Evolutionary conservation across 1,139 yeast species (phyloP), one percentile per base, ranked within the genome.

Genomic region (Saccharomycopsis hybrid): DNA sequence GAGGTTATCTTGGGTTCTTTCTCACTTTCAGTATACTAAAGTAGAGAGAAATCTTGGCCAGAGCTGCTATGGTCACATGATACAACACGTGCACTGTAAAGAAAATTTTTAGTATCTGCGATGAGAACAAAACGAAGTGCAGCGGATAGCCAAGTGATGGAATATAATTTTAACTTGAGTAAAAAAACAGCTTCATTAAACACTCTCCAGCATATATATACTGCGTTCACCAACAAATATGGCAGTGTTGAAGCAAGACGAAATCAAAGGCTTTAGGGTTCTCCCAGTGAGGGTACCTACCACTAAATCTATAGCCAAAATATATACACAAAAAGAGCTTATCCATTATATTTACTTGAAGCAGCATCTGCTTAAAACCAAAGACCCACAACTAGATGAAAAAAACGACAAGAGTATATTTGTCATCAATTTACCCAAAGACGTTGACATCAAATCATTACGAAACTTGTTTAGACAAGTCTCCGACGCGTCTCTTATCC

Each of bases 341-440:
- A 56, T 60, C 4, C 84, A 77, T 60, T 82, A 76, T 59, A 65
- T 82, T 57, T 83, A 72, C 60, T 69, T 76, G 59, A 83, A 82
- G 63, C 84, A 80, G 60, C 94, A 85, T 62, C 68, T 69, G 43
- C 62, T 74, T 5, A 63, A 60, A 45, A 57, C 64, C 28, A 58
- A 60, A 29, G 61, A 69, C n/a, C 72, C 67, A 47, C 62, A 63
- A 28, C 63, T 62, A 35, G 63, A 71, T 9, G 67, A 66, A 43
- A 63, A 62, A 31, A 63, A 71, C 11, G 67, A 66, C 41, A 62
- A 82, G 47, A 73, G 85, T 9, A 66, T 90, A 18, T 90, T 89
- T 65, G 64, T 84, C n/a, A 79, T 83, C 54, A 89, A 89, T 61
- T 68, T 88, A 45, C 96, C 97, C 2, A 69, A 82, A 31, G 74